Percentiles rank a stretch among this genome's conserved stretches.
phyloP scores from a whole-genome alignment of 2,329 filamentous ascomycete species.

The Dendrostoma leiphaemia region DNA sequence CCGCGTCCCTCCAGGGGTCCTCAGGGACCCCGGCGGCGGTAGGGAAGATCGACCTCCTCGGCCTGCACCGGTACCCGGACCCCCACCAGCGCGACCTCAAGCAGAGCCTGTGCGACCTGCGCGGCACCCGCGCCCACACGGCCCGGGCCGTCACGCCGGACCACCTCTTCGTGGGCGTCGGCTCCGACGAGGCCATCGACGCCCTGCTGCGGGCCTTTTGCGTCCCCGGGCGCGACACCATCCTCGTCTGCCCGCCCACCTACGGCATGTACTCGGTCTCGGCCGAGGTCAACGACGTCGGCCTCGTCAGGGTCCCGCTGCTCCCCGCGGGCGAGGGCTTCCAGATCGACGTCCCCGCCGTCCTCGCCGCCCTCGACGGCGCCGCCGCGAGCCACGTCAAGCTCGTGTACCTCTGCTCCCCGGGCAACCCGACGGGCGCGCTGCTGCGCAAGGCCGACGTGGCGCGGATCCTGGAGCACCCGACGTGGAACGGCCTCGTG shows the following conservation, averaged over 20 bases:
- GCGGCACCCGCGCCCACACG: constrained; percentile 83
- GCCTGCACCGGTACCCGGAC: constrained; percentile 92
- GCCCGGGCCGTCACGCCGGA: constrained; percentile 69
- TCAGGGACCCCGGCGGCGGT: constrained; percentile 32
- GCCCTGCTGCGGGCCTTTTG: constrained; percentile 93
- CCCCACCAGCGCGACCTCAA: constrained; percentile 90
- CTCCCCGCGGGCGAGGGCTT: constrained; percentile 71
- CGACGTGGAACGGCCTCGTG: constrained; percentile 92
- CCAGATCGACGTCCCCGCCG: constrained; percentile 66
- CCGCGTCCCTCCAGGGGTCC: constrained; percentile 36
- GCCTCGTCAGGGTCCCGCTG: constrained; percentile 82
- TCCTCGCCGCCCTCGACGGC: constrained; percentile 61
- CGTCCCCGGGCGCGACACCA: constrained; percentile 79
- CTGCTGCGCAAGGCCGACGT: constrained; percentile 76
- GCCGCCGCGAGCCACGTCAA: constrained; percentile 63
- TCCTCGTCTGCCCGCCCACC: constrained; percentile 92
- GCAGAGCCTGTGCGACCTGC: constrained; percentile 78
- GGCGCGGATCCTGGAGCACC: constrained; percentile 72
- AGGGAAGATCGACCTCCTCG: constrained; percentile 67
- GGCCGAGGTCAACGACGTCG: constrained; percentile 89
- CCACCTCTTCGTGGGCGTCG: constrained; percentile 91
- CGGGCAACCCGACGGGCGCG: constrained; percentile 88
- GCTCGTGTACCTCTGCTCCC: constrained; percentile 87
- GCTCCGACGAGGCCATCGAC: constrained; percentile 96
- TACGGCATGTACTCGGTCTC: constrained; percentile 99